Conservation (phyloP, 108 stramenopile species). For the Stephanodiscus minutulus region DNA sequence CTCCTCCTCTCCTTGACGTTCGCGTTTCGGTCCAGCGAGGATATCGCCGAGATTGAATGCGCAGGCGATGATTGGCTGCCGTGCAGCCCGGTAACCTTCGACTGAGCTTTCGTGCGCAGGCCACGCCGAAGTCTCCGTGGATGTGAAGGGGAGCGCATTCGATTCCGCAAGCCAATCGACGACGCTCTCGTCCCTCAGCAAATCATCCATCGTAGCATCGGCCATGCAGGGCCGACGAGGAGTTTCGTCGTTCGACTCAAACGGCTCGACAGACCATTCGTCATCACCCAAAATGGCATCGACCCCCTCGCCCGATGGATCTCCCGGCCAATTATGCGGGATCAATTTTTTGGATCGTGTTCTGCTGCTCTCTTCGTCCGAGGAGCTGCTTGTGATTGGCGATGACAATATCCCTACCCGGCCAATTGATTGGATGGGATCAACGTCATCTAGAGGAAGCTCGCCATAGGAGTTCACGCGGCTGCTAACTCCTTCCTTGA, state of each 20-base stretch:
- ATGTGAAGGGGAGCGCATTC: background rate
- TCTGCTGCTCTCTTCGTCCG: background rate
- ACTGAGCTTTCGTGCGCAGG: too few species aligned
- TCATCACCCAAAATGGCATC: too few species aligned
- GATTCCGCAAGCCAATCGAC: constrained; percentile 28
- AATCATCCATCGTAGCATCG: constrained; percentile 15
- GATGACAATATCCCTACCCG: background rate
- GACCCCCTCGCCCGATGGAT: background rate
- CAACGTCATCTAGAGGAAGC: background rate
- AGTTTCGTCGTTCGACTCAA: background rate
- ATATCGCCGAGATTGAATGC: background rate
- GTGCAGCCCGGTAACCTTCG: background rate
- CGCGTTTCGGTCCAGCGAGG: background rate
- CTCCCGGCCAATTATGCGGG: background rate
- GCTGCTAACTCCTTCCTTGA: background rate
- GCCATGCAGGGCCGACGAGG: too few species aligned
- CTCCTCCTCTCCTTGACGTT: background rate
- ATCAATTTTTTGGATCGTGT: background rate
- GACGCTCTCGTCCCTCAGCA: constrained; percentile 18
- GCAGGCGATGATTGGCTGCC: background rate
- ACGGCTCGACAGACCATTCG: background rate
- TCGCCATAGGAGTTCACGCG: background rate
- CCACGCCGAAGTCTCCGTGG: too few species aligned
- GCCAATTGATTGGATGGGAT: background rate
- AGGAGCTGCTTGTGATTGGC: background rate